Percentiles rank a stretch among this genome's conserved stretches.
phyloP scores from a whole-genome alignment of 805 yeast species.

The Lachancea mirantina region DNA sequence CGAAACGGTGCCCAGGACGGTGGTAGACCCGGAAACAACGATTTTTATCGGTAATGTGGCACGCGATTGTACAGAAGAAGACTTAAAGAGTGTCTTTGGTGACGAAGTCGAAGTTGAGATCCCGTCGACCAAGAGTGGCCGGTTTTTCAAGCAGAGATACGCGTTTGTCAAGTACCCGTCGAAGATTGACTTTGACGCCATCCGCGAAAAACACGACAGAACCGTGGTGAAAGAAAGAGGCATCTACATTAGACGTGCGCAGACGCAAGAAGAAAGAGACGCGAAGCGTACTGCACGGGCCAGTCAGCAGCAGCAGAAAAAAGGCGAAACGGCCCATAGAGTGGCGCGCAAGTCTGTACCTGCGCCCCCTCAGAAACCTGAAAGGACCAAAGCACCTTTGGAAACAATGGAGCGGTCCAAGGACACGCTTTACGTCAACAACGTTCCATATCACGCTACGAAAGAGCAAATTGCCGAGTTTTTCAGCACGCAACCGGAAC shows the following conservation, averaged over 20 bases:
- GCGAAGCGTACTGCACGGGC: slow-evolving; percentile 14
- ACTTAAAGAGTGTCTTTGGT: slow-evolving; percentile 21
- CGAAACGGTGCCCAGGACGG: slow-evolving; percentile 8
- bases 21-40: slow-evolving; percentile 29
- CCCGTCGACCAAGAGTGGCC: slow-evolving; percentile 22
- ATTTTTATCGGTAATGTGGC: slow-evolving; percentile 30
- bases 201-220: slow-evolving; percentile 27
- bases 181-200: slow-evolving; percentile 26
- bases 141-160: slow-evolving; percentile 24
- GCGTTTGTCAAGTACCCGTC: slow-evolving; percentile 29
- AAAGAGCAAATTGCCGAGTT: slow-evolving; percentile 48
- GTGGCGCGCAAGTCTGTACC: slow-evolving; percentile 18
- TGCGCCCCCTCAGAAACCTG: slow-evolving; percentile 23
- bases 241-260: slow-evolving; percentile 28
- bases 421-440: slow-evolving; percentile 56
- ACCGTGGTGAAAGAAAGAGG: slow-evolving; percentile 27
- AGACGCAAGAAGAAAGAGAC: slow-evolving; percentile 20
- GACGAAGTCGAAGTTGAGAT: slow-evolving; percentile 29
- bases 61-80: slow-evolving; percentile 24
- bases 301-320: slow-evolving; percentile 9
- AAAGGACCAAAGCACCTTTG: slow-evolving; percentile 30
- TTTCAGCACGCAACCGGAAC: slow-evolving; percentile 43
- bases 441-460: slow-evolving; percentile 53
- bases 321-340: slow-evolving; percentile 12
- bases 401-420: slow-evolving; percentile 35